Conservation (phyloP, 2,329 filamentous ascomycete genomes). For the Paraphoma sp. region DNA sequence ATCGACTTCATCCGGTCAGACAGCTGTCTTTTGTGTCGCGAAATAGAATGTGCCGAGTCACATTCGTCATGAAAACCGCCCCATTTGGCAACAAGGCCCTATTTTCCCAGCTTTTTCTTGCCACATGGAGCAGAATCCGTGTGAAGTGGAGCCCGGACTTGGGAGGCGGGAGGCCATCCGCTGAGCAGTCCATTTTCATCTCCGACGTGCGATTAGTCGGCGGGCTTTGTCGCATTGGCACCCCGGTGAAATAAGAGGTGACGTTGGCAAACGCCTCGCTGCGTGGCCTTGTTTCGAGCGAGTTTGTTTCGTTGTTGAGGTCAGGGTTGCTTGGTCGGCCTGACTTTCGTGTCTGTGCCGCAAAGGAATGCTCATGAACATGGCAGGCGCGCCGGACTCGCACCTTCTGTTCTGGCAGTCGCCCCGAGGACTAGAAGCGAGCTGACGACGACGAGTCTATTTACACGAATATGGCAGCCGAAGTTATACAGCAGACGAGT, state of each 20-base stretch:
- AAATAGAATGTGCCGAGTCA: background rate
- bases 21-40: background rate
- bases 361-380: background rate
- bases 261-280: constrained; percentile 5
- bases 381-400: background rate
- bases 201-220: constrained; percentile 1
- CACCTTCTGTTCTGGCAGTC: constrained; percentile 1
- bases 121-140: background rate
- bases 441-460: constrained; percentile 5
- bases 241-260: constrained; percentile 6
- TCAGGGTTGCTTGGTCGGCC: background rate
- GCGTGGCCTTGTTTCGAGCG: constrained; percentile 5
- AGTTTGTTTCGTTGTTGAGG: constrained; percentile 1
- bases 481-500: constrained; percentile 1
- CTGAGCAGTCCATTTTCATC: constrained; percentile 4
- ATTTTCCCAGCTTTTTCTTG: background rate
- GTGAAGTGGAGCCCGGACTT: background rate
- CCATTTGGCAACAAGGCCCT: background rate
- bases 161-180: constrained; percentile 1
- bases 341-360: background rate
- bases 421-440: constrained; percentile 2
- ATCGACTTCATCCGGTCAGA: constrained; percentile 7
- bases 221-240: background rate
- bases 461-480: background rate
- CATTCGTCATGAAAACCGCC: background rate